Conservation (phyloP, 306 rosid species). For the Gastrolobium villosum region DNA sequence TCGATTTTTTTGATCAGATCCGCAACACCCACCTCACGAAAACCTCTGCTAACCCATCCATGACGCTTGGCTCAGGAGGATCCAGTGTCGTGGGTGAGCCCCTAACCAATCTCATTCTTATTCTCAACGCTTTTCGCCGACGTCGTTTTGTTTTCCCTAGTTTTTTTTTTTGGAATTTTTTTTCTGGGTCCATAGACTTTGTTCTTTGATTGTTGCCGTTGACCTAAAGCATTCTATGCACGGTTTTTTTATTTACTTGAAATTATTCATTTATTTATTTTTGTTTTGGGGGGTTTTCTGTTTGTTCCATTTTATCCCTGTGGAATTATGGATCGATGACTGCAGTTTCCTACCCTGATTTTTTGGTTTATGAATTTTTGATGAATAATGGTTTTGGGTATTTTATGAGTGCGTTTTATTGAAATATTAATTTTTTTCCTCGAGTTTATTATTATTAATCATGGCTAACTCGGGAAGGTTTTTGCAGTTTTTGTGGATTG, state of each 20-base stretch:
- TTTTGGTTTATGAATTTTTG: slow-evolving; percentile 26
- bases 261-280: background rate
- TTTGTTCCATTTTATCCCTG: background rate
- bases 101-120: slow-evolving; percentile 13
- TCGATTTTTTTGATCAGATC: slow-evolving; percentile 71
- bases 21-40: slow-evolving; percentile 40
- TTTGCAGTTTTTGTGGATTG: background rate
- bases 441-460: background rate
- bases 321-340: slow-evolving; percentile 28
- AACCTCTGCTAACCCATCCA: slow-evolving; percentile 55
- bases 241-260: background rate
- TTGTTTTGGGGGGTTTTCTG: background rate
- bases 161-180: background rate
- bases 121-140: background rate
- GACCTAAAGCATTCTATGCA: slow-evolving; percentile 26
- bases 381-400: background rate
- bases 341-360: background rate
- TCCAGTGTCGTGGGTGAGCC: slow-evolving; percentile 97
- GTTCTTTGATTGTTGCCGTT: slow-evolving; percentile 36
- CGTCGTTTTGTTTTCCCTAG: background rate
- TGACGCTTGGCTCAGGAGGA: slow-evolving; percentile 99
- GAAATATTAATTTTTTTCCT: background rate
- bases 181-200: slow-evolving; percentile 18
- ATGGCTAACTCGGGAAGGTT: background rate
- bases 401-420: background rate